Evolutionary conservation across 257 asterid species (phyloP), one percentile per base, ranked within the genome.

Genomic region (Sherardia arvensis): DNA sequence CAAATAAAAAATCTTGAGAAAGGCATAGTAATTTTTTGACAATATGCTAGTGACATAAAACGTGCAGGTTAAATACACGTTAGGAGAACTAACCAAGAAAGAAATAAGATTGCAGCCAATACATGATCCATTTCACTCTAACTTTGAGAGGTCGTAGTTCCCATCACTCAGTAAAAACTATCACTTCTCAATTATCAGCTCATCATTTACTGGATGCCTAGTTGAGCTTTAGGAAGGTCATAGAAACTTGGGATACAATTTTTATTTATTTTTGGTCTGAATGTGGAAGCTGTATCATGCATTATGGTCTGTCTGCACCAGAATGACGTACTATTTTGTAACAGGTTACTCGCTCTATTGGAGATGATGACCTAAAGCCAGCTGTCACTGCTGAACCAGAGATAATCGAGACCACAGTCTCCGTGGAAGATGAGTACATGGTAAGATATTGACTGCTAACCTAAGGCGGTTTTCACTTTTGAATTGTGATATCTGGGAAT

Each of bases 341-440:
- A 64, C 71, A 92, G 99, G 97, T 93, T 65, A 90, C 99, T 14
- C 80, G 99, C 65, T 90, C 99, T 47, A 93, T 89, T 38, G 99
- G 99, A 3, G 99, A 93, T 73, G 97, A 84, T 74, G 99, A 93
- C 81, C 83, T 93, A 38, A 93, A 93, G 87, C 97, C 99, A 65
- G 85, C 75, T 78, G 97, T 93, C 73, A 89, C 91, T 66, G 97
- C 96, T 0, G 96, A 93, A 78, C 97, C 99, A 65, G 99, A 93
- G 86, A 85, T 89, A 64, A 82, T 87, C 14, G 91, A 81, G 66
- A 90, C 86, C 18, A 59, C 70, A 54, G 79, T 89, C 23, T 79
- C 88, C n/a, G 72, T 59, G 1, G 85, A 85, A 56, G 99, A 89
- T 64, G 99, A 89, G 70, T 93, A 87, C 75, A 78, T 93, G 47